A percentile compares a stretch with the other conserved stretches of the same genome.
Conservation (phyloP, 2,329 filamentous ascomycete species). For the Diaporthe nobilis region DNA sequence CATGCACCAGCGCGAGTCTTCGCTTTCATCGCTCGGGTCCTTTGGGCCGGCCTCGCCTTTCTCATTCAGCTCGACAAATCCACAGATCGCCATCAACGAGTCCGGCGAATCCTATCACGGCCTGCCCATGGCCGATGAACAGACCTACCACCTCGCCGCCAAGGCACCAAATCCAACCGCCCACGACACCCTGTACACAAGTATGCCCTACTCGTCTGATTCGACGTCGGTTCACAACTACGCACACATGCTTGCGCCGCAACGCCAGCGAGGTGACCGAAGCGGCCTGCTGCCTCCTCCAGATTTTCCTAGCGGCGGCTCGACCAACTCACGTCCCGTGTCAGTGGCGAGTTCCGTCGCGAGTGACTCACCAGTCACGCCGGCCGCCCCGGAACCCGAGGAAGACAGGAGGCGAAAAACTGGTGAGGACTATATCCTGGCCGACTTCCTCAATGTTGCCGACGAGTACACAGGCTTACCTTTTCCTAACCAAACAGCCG, state of each 20-base stretch:
- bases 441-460: conserved; percentile 41
- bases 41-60: conserved; percentile 73
- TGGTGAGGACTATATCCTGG: conserved; percentile 61
- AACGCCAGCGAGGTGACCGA: conserved; percentile 57
- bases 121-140: conserved; percentile 57
- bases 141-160: conserved; percentile 62
- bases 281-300: conserved; percentile 59
- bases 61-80: conserved; percentile 68
- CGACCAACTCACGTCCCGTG: conserved; percentile 62
- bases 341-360: conserved; percentile 71
- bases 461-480: conserved; percentile 77
- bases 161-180: conserved; percentile 52
- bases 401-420: conserved; percentile 64
- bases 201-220: conserved; percentile 58
- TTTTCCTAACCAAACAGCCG: conserved; percentile 66
- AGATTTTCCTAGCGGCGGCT: conserved; percentile 58
- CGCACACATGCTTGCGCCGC: conserved; percentile 55
- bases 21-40: conserved; percentile 72
- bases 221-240: conserved; percentile 57
- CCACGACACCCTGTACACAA: conserved; percentile 58
- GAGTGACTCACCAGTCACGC: conserved; percentile 73
- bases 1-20: conserved; percentile 72
- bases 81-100: conserved; percentile 70
- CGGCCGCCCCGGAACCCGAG: conserved; percentile 64
- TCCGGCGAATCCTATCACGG: conserved; percentile 63